These are phyloP conservation scores for Schizothecium vesticola DNA, from an alignment of 495 filamentous ascomycete species.

Conservation along the genomic window DNA sequence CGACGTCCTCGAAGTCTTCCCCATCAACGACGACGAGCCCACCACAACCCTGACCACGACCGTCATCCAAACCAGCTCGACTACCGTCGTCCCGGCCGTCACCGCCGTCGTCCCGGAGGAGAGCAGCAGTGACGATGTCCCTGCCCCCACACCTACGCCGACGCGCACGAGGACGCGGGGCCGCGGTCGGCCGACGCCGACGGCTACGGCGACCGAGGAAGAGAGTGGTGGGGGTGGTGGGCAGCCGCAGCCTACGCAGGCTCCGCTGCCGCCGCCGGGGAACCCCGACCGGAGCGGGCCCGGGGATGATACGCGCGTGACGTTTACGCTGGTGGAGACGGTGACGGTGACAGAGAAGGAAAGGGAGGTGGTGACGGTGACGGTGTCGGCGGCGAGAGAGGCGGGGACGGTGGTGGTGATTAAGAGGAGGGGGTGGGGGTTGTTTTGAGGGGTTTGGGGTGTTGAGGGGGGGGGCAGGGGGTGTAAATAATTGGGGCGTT, in stretches of 20 bases:
- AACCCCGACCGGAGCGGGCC: background rate
- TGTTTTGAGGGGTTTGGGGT: background rate
- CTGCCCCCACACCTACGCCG: background rate
- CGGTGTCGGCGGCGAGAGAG: background rate
- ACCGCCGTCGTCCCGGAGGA: background rate
- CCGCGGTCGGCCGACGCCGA: background rate
- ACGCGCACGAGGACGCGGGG: background rate
- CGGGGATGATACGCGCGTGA: slow-evolving; percentile 3
- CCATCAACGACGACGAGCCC: slow-evolving; percentile 1
- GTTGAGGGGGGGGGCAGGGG: background rate
- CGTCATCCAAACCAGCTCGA: background rate
- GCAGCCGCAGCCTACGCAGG: background rate
- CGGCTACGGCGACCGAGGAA: background rate
- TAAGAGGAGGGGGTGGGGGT: background rate
- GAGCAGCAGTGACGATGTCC: background rate
- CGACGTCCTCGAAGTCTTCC: slow-evolving; percentile 8
- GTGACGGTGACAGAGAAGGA: slow-evolving; percentile 11
- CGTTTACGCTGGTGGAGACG: slow-evolving; percentile 14
- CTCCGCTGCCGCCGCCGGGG: background rate
- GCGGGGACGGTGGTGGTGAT: slow-evolving; percentile 3
- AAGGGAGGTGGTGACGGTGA: slow-evolving; percentile 1
- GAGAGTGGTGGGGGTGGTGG: background rate
- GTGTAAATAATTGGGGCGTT: background rate
- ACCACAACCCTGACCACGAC: slow-evolving; percentile 2
- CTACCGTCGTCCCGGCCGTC: background rate